Percentiles rank a stretch among this genome's conserved stretches.
Evolutionary conservation across 1,284 basidiomycete genomes (phyloP).

Genomic region (Testicularia cyperi): DNA sequence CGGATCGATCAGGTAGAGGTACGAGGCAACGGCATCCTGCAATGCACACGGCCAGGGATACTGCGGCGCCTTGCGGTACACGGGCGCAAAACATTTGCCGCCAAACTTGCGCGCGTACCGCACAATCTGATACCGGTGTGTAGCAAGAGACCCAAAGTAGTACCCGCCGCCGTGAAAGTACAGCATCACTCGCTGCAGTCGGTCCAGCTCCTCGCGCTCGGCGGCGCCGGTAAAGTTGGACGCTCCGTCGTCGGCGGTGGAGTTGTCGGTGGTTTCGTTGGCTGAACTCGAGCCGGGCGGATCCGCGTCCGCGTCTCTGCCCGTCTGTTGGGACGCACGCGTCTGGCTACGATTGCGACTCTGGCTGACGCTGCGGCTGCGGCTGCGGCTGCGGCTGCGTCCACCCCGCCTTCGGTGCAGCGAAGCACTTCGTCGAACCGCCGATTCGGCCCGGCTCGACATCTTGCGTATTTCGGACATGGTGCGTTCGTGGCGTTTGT

Average conservation of each 20-base stretch:
- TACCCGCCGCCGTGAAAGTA: conserved; percentile 60
- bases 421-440: too few relatives aligned
- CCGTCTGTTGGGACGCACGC: neutral
- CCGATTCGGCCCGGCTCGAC: neutral
- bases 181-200: conserved; percentile 53
- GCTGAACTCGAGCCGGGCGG: neutral
- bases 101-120: conserved; percentile 62
- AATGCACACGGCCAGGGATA: conserved; percentile 88
- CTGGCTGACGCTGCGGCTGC: too few relatives aligned
- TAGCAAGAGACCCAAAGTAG: conserved; percentile 65
- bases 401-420: too few relatives aligned
- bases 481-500: conserved; percentile 10
- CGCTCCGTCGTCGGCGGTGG: neutral
- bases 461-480: neutral
- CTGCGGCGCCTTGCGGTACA: conserved; percentile 59
- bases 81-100: conserved; percentile 60
- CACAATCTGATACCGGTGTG: conserved; percentile 62
- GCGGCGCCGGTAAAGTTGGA: neutral
- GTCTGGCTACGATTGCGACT: too few relatives aligned
- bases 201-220: conserved; percentile 47
- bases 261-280: neutral
- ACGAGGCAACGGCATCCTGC: conserved; percentile 82
- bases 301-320: neutral
- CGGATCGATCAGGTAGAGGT: conserved; percentile 72
- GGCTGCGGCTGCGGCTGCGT: too few relatives aligned